These are phyloP conservation scores for Solanum pimpinellifolium DNA, from an alignment of 257 asterid genomes.

Conservation along the genomic window DNA sequence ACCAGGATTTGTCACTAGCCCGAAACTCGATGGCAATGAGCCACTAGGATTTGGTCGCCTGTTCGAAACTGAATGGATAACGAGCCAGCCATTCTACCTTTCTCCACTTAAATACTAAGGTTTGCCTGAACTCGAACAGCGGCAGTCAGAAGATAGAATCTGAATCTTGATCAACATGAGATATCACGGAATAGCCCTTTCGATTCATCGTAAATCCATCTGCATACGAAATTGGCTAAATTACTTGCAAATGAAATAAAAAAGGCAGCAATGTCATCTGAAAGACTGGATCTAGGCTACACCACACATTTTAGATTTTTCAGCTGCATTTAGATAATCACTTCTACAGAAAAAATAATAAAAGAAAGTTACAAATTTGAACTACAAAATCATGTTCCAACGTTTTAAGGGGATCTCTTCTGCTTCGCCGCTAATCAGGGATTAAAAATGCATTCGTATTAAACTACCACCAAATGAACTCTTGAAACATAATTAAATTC, in stretches of 20 bases:
- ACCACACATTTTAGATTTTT: background rate
- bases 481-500: background rate
- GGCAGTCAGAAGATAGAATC: background rate
- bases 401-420: background rate
- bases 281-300: background rate
- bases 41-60: background rate
- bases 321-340: background rate
- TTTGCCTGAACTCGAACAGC: background rate
- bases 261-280: background rate
- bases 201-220: conserved; percentile 75
- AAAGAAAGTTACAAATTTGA: background rate
- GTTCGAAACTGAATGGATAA: background rate
- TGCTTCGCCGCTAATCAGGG: background rate
- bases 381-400: background rate
- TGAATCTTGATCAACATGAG: conserved; percentile 25
- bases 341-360: background rate
- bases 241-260: background rate
- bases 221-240: conserved; percentile 10
- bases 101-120: background rate
- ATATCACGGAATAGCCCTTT: conserved; percentile 60
- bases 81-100: background rate
- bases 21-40: background rate
- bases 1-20: background rate
- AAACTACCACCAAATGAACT: background rate
- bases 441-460: background rate